phyloP scores from a whole-genome alignment of 2,329 filamentous ascomycete genomes.

The Ascochyta clinopodiicola region DNA sequence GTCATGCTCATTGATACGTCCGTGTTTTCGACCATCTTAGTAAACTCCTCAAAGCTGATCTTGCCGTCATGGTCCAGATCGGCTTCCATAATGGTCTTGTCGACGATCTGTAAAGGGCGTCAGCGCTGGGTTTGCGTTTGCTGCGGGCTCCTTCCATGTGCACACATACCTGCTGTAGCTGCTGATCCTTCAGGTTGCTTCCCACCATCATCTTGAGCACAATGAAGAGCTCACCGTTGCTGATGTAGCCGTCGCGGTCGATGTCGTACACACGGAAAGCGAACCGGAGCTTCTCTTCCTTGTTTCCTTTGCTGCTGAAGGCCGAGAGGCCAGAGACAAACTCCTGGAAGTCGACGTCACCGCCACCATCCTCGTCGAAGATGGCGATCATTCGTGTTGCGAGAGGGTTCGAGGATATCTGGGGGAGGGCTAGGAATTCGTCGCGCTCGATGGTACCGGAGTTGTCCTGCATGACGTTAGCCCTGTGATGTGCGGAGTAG shows the following conservation, averaged over 20 bases:
- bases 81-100: conserved; percentile 99
- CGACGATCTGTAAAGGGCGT: conserved; percentile 73
- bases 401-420: conserved; percentile 96
- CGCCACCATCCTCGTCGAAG: conserved; percentile 97
- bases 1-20: conserved; percentile 74
- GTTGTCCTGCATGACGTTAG: conserved; percentile 72
- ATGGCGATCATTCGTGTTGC: conserved; percentile 99
- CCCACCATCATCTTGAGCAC: conserved; percentile 99
- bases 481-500: not conserved
- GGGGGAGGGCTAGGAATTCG: conserved; percentile 94
- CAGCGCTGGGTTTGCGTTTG: conserved; percentile 8
- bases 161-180: conserved; percentile 76
- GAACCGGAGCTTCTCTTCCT: conserved; percentile 97
- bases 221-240: conserved; percentile 98
- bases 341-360: conserved; percentile 98
- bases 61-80: conserved; percentile 95
- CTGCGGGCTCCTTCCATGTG: not conserved
- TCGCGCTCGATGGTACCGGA: conserved; percentile 98
- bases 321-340: conserved; percentile 95
- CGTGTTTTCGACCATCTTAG: conserved; percentile 97
- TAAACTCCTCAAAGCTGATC: conserved; percentile 99
- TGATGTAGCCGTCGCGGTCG: conserved; percentile 97
- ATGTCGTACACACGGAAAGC: conserved; percentile 99
- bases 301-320: conserved; percentile 97
- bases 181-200: conserved; percentile 98